Base-by-base conservation (phyloP, 768 basidiomycete genomes). In the Phaeolepiota aurea region DNA sequence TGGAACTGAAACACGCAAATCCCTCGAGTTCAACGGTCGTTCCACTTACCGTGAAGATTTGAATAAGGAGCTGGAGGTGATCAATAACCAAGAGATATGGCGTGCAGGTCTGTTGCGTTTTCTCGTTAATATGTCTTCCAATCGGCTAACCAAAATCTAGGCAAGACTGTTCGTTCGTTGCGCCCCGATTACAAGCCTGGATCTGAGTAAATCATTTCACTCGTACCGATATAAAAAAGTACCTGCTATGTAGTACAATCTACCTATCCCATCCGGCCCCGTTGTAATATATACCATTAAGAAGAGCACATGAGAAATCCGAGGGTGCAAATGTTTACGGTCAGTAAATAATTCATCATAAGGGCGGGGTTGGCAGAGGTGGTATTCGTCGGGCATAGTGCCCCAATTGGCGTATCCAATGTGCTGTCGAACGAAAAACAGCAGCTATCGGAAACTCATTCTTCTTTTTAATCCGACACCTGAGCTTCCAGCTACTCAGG, bases 1-100 rank as follows among this genome's bases (percentile, higher is more conserved):
- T 56, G 96, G 96, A 40, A 87, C 89, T 10, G 96, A 99, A 76
- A 98, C 96, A 21, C 85, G 91, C 64, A 94, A 93, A 59, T 82
- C 90, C 25, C 80, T 99, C 54, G 90, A 96, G 58, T 99, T 88
- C 77, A 98, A 98, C 61, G 82, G 85, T 31, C 82, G 91, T 40
- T 60, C 75, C 47, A 94, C 92, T 1, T 99, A 99, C 71, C 86
- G 93, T 48, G 68, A 88, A 61, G 92, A 94, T 55, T 82, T 98
- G 46, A 82, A 82, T 48, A 83, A 78, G 70, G 94, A 98, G 66
- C 76, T 94, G 44, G 82, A 77, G 57, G 90, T 87, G 63, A 98
- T 99, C 55, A 82, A 98, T 67, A 80, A 90, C 65, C 94, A 97
- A 67, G 94, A 97, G 73, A 97, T 98, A 63, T 98, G 94, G 94